Evolutionary conservation across 2,329 filamentous ascomycete species (phyloP).

Genomic region (Xylariaceae sp.): DNA sequence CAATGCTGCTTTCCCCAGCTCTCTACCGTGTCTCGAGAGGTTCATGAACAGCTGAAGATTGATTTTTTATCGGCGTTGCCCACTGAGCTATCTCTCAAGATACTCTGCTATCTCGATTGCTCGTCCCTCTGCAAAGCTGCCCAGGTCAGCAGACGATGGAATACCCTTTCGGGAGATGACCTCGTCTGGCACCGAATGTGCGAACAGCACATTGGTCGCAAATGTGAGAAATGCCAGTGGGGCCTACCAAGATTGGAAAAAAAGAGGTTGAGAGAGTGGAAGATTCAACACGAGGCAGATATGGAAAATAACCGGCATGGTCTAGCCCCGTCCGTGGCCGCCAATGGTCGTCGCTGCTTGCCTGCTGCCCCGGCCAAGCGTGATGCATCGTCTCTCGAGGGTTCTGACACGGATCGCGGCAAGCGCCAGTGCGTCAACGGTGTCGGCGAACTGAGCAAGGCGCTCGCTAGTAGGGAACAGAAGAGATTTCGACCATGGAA

Average conservation of each 20-base stretch:
- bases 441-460: constrained; percentile 20
- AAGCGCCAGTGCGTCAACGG: constrained; percentile 42
- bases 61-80: constrained; percentile 92
- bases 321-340: constrained; percentile 16
- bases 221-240: constrained; percentile 92
- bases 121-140: constrained; percentile 93
- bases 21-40: constrained; percentile 86
- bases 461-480: constrained; percentile 33
- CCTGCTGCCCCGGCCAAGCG: constrained; percentile 39
- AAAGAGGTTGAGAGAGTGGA: constrained; percentile 84
- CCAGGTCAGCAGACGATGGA: constrained; percentile 89
- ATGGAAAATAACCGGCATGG: constrained; percentile 40
- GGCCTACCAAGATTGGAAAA: constrained; percentile 87
- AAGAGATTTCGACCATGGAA: constrained; percentile 80
- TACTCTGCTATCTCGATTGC: constrained; percentile 90
- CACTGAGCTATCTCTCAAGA: constrained; percentile 88
- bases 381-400: constrained; percentile 31
- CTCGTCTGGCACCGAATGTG: constrained; percentile 99
- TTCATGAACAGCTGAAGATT: constrained; percentile 95
- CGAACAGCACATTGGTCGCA: constrained; percentile 81
- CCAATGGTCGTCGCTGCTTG: constrained; percentile 7
- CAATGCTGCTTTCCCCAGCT: constrained; percentile 98
- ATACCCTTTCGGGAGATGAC: constrained; percentile 90
- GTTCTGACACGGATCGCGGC: constrained; percentile 29
- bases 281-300: constrained; percentile 74